phyloP scores from a whole-genome alignment of 331 rosid species.

The Acacia pycnantha region DNA sequence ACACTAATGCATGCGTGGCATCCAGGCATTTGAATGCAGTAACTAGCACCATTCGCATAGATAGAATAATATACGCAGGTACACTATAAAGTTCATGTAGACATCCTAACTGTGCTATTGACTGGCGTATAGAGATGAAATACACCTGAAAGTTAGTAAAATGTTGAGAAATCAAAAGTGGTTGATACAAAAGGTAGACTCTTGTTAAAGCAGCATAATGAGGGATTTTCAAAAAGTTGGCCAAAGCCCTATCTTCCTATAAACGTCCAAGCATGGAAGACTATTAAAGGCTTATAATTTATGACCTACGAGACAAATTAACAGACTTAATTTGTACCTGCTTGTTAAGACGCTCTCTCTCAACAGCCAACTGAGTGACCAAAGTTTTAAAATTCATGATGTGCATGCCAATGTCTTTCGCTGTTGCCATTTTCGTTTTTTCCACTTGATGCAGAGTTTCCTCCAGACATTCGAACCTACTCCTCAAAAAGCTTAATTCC shows the following conservation, averaged over 20 bases:
- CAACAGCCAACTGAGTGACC: constrained; percentile 72
- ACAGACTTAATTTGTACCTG: constrained; percentile 53
- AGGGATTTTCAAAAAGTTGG: not conserved
- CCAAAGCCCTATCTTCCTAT: not conserved
- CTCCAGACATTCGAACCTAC: constrained; percentile 65
- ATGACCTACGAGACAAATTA: constrained; percentile 19
- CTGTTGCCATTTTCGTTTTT: constrained; percentile 66
- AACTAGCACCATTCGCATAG: not conserved
- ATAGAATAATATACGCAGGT: not conserved
- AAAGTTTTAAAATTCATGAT: constrained; percentile 58
- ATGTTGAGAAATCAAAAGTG: not conserved
- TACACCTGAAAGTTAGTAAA: not conserved
- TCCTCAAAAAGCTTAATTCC: constrained; percentile 63
- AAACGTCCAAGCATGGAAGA: not conserved
- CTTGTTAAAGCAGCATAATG: not conserved
- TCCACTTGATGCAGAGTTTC: constrained; percentile 63
- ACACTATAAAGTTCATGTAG: not conserved
- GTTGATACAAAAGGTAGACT: not conserved
- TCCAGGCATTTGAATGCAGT: not conserved
- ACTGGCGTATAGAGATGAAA: not conserved
- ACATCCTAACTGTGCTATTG: not conserved
- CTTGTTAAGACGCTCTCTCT: constrained; percentile 89
- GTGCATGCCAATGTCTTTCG: constrained; percentile 58
- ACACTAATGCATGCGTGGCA: not conserved
- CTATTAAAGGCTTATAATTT: not conserved